These are phyloP conservation scores for Aspergillus sparsus DNA, from an alignment of 495 filamentous ascomycete genomes.

Conservation along the genomic window DNA sequence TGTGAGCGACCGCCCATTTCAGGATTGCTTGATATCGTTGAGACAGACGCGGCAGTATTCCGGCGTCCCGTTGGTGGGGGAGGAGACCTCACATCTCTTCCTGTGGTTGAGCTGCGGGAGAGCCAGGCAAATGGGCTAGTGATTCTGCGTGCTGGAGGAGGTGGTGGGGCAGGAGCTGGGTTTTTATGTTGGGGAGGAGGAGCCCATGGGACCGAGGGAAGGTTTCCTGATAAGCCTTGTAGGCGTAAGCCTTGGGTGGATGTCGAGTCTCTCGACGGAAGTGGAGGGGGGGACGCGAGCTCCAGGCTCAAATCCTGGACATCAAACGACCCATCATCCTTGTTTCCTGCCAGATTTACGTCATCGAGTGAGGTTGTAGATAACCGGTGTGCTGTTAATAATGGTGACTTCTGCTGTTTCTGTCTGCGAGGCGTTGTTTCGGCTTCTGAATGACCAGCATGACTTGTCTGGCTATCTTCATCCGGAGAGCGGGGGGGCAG, in stretches of 20 bases:
- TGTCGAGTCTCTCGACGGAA: conserved; percentile 51
- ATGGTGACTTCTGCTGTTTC: conserved; percentile 51
- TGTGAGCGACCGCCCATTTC: conserved; percentile 71
- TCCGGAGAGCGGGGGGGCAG: conserved; percentile 36
- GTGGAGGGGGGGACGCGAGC: conserved; percentile 49
- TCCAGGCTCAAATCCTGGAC: conserved; percentile 24
- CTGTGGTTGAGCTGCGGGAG: conserved; percentile 65
- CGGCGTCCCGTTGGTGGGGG: conserved; percentile 51
- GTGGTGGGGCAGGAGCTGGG: conserved; percentile 43
- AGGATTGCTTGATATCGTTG: conserved; percentile 70
- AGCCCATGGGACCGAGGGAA: conserved; percentile 57
- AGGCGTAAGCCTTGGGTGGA: conserved; percentile 42
- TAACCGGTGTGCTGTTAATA: conserved; percentile 61
- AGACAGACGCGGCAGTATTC: conserved; percentile 75
- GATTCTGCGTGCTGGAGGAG: conserved; percentile 61
- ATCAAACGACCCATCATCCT: conserved; percentile 37
- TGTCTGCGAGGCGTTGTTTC: conserved; percentile 40
- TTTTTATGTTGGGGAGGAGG: conserved; percentile 43
- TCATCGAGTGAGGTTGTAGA: conserved; percentile 69
- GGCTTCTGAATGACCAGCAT: conserved; percentile 30
- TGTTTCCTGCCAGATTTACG: conserved; percentile 64
- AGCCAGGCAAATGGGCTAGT: conserved; percentile 85
- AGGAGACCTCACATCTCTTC: conserved; percentile 60
- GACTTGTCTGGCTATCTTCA: conserved; percentile 32
- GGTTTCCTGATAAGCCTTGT: conserved; percentile 50